A percentile compares a stretch with the other conserved stretches of the same genome.
Evolutionary conservation across 2,329 filamentous ascomycete genomes (phyloP).

Genomic region (Phialophora tarda): DNA sequence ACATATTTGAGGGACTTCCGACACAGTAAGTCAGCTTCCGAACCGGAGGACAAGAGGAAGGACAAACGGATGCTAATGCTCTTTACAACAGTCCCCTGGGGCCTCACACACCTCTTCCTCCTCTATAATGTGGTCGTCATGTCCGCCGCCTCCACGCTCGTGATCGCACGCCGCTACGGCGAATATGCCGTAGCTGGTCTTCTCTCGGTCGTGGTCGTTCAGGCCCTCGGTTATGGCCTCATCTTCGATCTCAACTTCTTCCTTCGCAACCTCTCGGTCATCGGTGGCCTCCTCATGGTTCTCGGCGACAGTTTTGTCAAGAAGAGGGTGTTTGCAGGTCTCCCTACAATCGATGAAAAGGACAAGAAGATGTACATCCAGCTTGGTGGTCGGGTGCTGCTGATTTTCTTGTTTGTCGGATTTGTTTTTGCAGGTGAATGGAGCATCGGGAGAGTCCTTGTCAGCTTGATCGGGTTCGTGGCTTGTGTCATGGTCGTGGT

Average conservation of each 20-base stretch:
- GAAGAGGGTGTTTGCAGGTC: slow-evolving; percentile 95
- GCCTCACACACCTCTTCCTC: slow-evolving; percentile 91
- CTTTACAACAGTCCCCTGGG: slow-evolving; percentile 71
- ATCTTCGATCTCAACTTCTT: slow-evolving; percentile 99
- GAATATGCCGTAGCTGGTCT: slow-evolving; percentile 92
- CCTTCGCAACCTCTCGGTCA: slow-evolving; percentile 96
- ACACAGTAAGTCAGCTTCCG: slow-evolving; percentile 30
- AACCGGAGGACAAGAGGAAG: slow-evolving; percentile 11
- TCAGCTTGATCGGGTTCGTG: slow-evolving; percentile 82
- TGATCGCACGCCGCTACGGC: slow-evolving; percentile 90
- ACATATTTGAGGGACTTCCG: slow-evolving; percentile 86
- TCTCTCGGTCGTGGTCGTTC: slow-evolving; percentile 86
- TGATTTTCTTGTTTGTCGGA: slow-evolving; percentile 97
- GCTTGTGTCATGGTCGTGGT: slow-evolving; percentile 99
- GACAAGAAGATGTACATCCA: slow-evolving; percentile 99
- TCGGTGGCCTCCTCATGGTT: slow-evolving; percentile 97
- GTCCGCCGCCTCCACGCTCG: slow-evolving; percentile 77
- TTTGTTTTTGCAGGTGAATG: slow-evolving; percentile 96
- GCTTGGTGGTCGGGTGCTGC: slow-evolving; percentile 88
- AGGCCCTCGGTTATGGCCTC: slow-evolving; percentile 94
- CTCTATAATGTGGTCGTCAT: slow-evolving; percentile 89
- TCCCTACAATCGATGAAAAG: slow-evolving; percentile 96
- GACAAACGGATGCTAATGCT: slow-evolving; percentile 30
- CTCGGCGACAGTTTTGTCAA: slow-evolving; percentile 97
- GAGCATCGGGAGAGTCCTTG: slow-evolving; percentile 84